A percentile compares a stretch with the other conserved stretches of the same genome.
phyloP scores from a whole-genome alignment of 2,329 filamentous ascomycete species.

The Thelonectria blattea region DNA sequence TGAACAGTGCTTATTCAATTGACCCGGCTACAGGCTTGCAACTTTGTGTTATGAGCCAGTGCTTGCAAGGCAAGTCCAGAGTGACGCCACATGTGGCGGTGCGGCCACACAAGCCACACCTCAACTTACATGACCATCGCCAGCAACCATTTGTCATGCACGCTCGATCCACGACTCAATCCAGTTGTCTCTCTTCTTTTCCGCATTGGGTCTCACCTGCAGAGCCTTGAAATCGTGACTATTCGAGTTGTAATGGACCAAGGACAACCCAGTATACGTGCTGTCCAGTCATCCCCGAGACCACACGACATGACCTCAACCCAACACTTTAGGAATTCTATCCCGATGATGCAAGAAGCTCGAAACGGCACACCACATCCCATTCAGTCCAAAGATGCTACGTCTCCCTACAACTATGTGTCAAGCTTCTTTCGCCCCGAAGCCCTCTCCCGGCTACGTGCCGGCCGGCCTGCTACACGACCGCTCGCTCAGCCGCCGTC shows the following conservation, averaged over 20 bases:
- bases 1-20: too few relatives aligned
- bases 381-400: not conserved
- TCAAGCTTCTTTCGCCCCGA: not conserved
- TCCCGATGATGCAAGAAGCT: conserved; percentile 6
- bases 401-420: conserved; percentile 3
- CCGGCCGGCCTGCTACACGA: not conserved
- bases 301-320: conserved; percentile 1
- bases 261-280: not conserved
- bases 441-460: not conserved
- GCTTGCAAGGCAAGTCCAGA: not conserved
- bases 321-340: not conserved
- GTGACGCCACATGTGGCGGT: conserved; percentile 19
- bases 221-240: not conserved
- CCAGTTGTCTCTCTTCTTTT: not conserved
- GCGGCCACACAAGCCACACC: conserved; percentile 6
- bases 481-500: not conserved
- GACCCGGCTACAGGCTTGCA: not conserved
- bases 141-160: not conserved
- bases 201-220: not conserved
- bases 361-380: conserved; percentile 7
- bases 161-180: not conserved
- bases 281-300: not conserved
- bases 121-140: not conserved
- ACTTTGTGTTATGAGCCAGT: not conserved
- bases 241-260: not conserved